Evolutionary conservation across 768 basidiomycete genomes (phyloP), one percentile per base, ranked within the genome.

Genomic region (Suillus plorans): DNA sequence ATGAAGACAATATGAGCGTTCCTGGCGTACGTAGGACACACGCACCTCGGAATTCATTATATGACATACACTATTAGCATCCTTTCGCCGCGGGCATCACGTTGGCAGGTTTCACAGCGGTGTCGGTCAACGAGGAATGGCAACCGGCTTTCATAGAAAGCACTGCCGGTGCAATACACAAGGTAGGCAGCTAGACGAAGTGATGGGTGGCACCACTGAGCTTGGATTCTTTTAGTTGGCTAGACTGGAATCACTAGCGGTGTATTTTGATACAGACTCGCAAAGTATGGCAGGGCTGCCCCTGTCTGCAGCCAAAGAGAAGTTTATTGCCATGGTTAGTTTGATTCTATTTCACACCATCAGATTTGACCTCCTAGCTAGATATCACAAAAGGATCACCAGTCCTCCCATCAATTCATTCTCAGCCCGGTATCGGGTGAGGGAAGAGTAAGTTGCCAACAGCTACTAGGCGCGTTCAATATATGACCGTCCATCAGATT

Each of bases 221-320:
- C 63, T 25, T 60, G 8, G 55, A 59, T 8, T 31, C 8, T 53
- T 31, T 31, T 68, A 96, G 94, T 81, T 99, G 42, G 92, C 93
- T 31, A 91, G 89, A 66, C 79, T 99, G 44, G 84, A 90, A 74
- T 97, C 92, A 5, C 81, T 99, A 60, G 91, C 95, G 1, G 77
- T 95, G 3, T 99, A 99, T 75, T 98, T 98, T 70, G 93, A 99
- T 74, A 98, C 97, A 0, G 96, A 99, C 73, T 86, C 92, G 4
- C 77, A 81, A 20, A 93, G 89, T 69, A 86, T 99, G 79, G 86
- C 89, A 42, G 91, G 87, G 55, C 80, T 88, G 22, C 79, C 85
- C 57, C 80, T 82, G 20, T 73, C 76, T n/a, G 89, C 94, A 65
- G 88, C 89, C 18, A 82, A 92, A 61, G 80, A 85, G 64, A 88